These are phyloP conservation scores for Viridothelium virens DNA, from an alignment of 495 filamentous ascomycete species.

Conservation along the genomic window DNA sequence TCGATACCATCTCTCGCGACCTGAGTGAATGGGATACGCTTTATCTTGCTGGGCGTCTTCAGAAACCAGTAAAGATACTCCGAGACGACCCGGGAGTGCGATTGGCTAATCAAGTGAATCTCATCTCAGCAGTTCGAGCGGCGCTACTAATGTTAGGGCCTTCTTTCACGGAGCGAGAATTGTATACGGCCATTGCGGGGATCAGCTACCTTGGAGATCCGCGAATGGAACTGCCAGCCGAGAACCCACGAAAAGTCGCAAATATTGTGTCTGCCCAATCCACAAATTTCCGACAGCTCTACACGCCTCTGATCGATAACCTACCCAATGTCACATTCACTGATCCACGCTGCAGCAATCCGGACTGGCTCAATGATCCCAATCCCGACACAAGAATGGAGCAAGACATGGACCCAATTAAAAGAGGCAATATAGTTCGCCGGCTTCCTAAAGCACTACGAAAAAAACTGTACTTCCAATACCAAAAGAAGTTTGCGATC, in stretches of 20 bases:
- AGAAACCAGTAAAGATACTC: conserved; percentile 96
- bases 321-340: conserved; percentile 81
- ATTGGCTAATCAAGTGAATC: conserved; percentile 88
- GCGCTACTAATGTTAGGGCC: conserved; percentile 78
- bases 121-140: conserved; percentile 82
- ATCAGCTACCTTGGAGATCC: conserved; percentile 93
- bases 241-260: conserved; percentile 84
- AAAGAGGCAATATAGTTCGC: conserved; percentile 90
- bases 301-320: conserved; percentile 77
- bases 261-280: conserved; percentile 93
- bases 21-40: conserved; percentile 83
- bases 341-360: conserved; percentile 51
- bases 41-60: conserved; percentile 87
- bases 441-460: conserved; percentile 83
- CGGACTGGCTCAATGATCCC: conserved; percentile 60
- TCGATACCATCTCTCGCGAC: conserved; percentile 78
- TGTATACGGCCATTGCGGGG: conserved; percentile 82
- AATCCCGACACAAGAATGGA: conserved; percentile 52
- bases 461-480: conserved; percentile 83
- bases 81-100: conserved; percentile 86
- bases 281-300: conserved; percentile 80
- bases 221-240: conserved; percentile 59
- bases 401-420: conserved; percentile 87
- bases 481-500: conserved; percentile 81
- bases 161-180: conserved; percentile 73